These are phyloP conservation scores for Syzygium oleosum DNA, from an alignment of 345 rosid species.

Conservation along the genomic window DNA sequence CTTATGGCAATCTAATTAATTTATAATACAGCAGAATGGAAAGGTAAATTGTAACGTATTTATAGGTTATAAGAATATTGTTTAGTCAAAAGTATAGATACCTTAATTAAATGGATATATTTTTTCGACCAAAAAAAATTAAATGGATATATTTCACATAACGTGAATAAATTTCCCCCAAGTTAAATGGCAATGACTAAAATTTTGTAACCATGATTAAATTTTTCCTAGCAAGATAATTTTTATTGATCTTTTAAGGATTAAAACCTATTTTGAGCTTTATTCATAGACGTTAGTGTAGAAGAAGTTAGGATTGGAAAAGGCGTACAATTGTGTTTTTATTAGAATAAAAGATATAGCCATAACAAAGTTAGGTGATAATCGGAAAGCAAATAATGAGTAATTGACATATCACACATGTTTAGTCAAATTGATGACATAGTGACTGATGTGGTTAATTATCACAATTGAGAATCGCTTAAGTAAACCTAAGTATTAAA, in stretches of 20 bases:
- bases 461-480: not conserved
- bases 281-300: not conserved
- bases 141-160: too few relatives aligned
- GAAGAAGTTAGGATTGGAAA: not conserved
- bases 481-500: not conserved
- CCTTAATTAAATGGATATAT: too few relatives aligned
- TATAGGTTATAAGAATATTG: too few relatives aligned
- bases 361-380: not conserved
- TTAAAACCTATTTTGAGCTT: not conserved
- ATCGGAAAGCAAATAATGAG: not conserved
- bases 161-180: too few relatives aligned
- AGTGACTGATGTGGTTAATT: fast-evolving
- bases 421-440: not conserved
- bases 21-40: too few relatives aligned
- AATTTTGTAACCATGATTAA: not conserved
- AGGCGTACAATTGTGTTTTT: not conserved
- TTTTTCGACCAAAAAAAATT: too few relatives aligned
- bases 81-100: too few relatives aligned
- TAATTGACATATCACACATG: not conserved
- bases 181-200: not conserved
- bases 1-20: too few relatives aligned
- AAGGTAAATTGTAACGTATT: too few relatives aligned
- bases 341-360: not conserved
- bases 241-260: not conserved
- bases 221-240: not conserved